Percentiles rank a stretch among this genome's conserved stretches.
Conservation (phyloP, 1,139 yeast genomes). For the Kodamaea plutei region DNA sequence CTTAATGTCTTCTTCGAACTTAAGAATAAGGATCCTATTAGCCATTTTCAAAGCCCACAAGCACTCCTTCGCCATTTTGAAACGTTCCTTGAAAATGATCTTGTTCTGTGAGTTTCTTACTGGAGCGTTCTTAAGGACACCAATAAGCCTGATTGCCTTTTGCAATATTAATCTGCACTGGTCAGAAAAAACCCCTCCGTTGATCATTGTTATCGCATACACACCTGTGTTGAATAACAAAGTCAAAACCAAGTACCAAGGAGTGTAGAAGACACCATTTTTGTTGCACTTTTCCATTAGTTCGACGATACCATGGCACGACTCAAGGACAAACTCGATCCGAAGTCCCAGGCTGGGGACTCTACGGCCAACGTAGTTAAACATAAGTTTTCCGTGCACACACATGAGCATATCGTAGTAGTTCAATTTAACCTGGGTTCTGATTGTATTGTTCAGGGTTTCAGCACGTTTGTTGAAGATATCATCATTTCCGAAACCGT, state of each 20-base stretch:
- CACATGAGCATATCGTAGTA: slow-evolving; percentile 38
- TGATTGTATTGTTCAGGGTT: slow-evolving; percentile 16
- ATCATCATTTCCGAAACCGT: slow-evolving; percentile 34
- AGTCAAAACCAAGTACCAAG: slow-evolving; percentile 54
- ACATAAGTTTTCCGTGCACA: slow-evolving; percentile 35
- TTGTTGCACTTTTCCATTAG: slow-evolving; percentile 31
- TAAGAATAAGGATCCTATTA: slow-evolving; percentile 46
- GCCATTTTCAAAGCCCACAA: slow-evolving; percentile 60
- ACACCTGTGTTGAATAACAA: slow-evolving; percentile 47
- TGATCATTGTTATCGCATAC: slow-evolving; percentile 41
- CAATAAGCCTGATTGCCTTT: slow-evolving; percentile 25
- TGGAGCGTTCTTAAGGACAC: slow-evolving; percentile 26
- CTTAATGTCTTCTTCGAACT: slow-evolving; percentile 40
- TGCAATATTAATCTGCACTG: slow-evolving; percentile 25
- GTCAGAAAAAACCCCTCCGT: slow-evolving; percentile 32
- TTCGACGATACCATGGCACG: slow-evolving; percentile 35
- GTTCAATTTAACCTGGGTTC: slow-evolving; percentile 38
- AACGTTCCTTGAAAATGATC: slow-evolving; percentile 38
- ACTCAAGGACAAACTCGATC: slow-evolving; percentile 30
- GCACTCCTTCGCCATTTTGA: slow-evolving; percentile 60
- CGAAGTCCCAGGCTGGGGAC: slow-evolving; percentile 31
- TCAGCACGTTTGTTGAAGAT: slow-evolving; percentile 13
- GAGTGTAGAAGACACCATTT: slow-evolving; percentile 37
- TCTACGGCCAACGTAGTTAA: slow-evolving; percentile 32
- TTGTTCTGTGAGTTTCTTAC: slow-evolving; percentile 31